Evolutionary conservation across 78 protist species (phyloP), one percentile per base, ranked within the genome.

Genomic region (Fonticula alba): DNA sequence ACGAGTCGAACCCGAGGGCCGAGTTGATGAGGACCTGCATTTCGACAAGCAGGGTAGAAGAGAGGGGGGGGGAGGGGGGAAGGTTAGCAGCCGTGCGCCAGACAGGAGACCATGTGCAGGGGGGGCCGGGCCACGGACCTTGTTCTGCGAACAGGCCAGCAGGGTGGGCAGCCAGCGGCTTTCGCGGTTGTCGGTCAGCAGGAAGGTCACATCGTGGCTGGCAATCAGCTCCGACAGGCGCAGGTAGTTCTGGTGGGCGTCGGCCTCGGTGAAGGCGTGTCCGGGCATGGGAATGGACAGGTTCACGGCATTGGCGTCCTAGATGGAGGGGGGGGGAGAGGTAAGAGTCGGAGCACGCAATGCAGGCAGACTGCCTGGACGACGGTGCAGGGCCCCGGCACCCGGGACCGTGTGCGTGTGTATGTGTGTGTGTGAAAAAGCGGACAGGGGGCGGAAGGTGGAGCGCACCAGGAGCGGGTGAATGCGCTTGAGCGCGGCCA

Each of bases 261-360:
- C 74, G 0, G 19, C 38, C 20, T 11, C 35, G 7, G 72, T 36
- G 27, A 82, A 81, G 9, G 75, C 35, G 43, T 92, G 96, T 15
- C 98, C 98, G 5, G 98, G 96, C 98, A 94, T 94, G 24, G 95
- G 98, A 31, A 94, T 87, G 50, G 82, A 49, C 11, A 94, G 24
- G n/a, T 29, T 36, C 9, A 29, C 46, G 22, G 82, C 87, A 0
- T 20, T 32, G 11, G 89, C 43, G 29, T 58, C 64, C 33, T 41
- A 9, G n/a, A n/a, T n/a, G n/a, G n/a, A n/a, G n/a, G n/a, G 2
- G 46, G 62, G 11, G 32, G 22, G 69, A 54, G 68, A 33, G 36
- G 31, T 1, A 2, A 37, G 51, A 32, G 20, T 15, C 35, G 50
- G 20, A n/a, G 36, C 49, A 9, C 31, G 31, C 26, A 29, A 52